Evolutionary conservation across 1,139 yeast species (phyloP), one percentile per base, ranked within the genome.

Genomic region (Yamadazyma triangularis): DNA sequence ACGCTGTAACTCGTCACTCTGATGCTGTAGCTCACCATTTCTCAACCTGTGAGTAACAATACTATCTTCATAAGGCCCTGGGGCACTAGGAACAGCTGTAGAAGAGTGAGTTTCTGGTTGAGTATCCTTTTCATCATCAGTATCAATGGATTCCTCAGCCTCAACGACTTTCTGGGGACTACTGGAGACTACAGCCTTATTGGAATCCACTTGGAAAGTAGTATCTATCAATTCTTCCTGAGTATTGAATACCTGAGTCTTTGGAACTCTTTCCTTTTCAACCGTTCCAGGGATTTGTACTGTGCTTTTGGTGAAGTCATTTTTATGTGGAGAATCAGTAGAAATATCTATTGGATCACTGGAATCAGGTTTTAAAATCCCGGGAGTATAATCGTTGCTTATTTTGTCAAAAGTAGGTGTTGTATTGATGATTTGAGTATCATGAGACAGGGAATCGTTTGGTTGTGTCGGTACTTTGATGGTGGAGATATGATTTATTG

Each of bases 81-180:
- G n/a, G n/a, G n/a, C n/a, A n/a, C n/a, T n/a, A n/a, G n/a, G n/a
- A n/a, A n/a, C n/a, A n/a, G n/a, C n/a, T n/a, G n/a, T n/a, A n/a
- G n/a, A n/a, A n/a, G n/a, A n/a, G n/a, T n/a, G n/a, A n/a, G n/a
- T n/a, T 13, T 25, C 29, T 1, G n/a, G 23, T 9, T 27, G 32
- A n/a, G 28, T 28, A 4, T 39, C 31, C 24, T 24, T 28, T 15
- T 41, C 50, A 20, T 54, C 64, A n/a, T 42, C 49, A n/a, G 45
- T 32, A 29, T 40, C 41, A 6, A 33, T 38, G 8, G 29, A 33
- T 8, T 30, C 39, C n/a, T n/a, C n/a, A 6, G 31, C 37, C 2
- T 28, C 25, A 8, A 25, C 28, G 10, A 26, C 28, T 16, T 13
- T 15, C 13, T 19, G 19, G 3, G 20, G 20, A 9, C 20, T 18